Base-by-base conservation (phyloP, 148 eudicot species). In the Arbutus unedo region DNA sequence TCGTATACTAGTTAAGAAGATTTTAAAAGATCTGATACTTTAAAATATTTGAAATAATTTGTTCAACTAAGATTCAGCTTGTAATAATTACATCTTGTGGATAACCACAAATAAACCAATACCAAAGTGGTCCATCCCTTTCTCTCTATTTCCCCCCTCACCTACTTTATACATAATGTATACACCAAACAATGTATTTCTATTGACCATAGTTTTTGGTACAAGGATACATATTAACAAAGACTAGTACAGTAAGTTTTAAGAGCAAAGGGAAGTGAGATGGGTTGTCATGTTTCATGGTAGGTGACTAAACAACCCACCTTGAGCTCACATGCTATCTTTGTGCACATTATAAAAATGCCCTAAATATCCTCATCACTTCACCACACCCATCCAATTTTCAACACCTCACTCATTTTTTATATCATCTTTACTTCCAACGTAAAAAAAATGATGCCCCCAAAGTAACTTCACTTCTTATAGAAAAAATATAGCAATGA, bases 291-390 rank as follows among this genome's bases (percentile, higher is more conserved):
- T 87, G 90, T 88, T 81, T 51, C 82, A 89, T 89, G 90, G 90
- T 90, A 87, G 93, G 91, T 92, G 92, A 92, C 92, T 91, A 85
- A 86, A 88, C 91, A 89, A 89, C 93, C 90, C 90, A 89, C 90
- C 91, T 79, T 92, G 84, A 81, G 76, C 80, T 87, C 90, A 86
- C 92, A 89, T 90, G 88, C 89, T 77, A 83, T 85, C 88, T 86
- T 83, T 88, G 82, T 87, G 76, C 56, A n/a, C n/a, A 82, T 41
- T 25, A 81, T 25, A 18, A 51, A 75, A 70, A 66, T 25, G 62
- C 44, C 43, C 51, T 75, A 25, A 41, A 76, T 45, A 78, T 73
- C 70, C 55, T 55, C 57, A 67, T 73, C 79, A 77, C 79, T 84
- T 84, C 74, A 82, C 75, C 53, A 54, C 45, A 56, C 74, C 78